phyloP scores from a whole-genome alignment of 2,329 filamentous ascomycete species.

The Penicillium sp. region DNA sequence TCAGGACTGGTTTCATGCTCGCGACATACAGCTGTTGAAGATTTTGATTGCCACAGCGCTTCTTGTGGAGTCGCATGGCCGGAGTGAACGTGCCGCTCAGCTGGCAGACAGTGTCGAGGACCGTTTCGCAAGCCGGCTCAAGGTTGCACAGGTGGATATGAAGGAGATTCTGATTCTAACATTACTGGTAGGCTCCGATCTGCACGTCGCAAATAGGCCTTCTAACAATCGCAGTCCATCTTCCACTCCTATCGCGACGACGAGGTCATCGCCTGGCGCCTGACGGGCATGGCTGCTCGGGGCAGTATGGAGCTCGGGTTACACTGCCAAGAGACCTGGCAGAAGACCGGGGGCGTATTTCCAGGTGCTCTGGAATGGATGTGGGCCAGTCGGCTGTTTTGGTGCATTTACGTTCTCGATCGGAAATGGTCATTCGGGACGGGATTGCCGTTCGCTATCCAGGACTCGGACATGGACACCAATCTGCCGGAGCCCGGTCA shows the following conservation, averaged over 20 bases:
- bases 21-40: constrained; percentile 68
- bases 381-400: constrained; percentile 45
- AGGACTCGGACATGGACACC: constrained; percentile 52
- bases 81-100: constrained; percentile 56
- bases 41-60: constrained; percentile 74
- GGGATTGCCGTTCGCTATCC: constrained; percentile 49
- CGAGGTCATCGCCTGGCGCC: constrained; percentile 51
- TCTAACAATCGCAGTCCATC: constrained; percentile 28
- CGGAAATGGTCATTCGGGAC: constrained; percentile 54
- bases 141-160: constrained; percentile 40
- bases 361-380: constrained; percentile 38
- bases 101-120: constrained; percentile 38
- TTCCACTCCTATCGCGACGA: constrained; percentile 48
- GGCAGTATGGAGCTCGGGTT: constrained; percentile 51
- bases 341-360: constrained; percentile 34
- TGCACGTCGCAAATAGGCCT: not conserved
- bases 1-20: constrained; percentile 38
- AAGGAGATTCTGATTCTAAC: constrained; percentile 37
- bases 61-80: constrained; percentile 71
- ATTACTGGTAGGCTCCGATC: constrained; percentile 23
- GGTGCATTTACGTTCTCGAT: constrained; percentile 53
- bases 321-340: constrained; percentile 47
- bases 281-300: constrained; percentile 49
- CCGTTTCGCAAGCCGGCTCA: constrained; percentile 33
- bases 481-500: constrained; percentile 46